Conservation (phyloP, 108 stramenopile species). For the Discostella stelligeroides region DNA sequence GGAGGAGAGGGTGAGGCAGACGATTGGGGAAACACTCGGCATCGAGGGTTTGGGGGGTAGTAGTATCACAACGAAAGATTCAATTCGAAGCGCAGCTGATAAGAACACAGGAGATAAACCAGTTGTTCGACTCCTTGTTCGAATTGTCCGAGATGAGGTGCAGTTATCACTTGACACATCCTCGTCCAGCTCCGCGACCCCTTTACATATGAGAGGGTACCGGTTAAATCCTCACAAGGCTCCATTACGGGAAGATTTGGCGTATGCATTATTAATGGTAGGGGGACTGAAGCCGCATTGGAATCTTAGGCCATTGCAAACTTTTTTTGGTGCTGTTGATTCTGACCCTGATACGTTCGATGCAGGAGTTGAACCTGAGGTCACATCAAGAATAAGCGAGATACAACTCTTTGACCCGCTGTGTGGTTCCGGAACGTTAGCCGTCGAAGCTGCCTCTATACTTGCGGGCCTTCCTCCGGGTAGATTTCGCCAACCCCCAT, state of each 20-base stretch:
- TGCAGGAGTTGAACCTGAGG: background rate
- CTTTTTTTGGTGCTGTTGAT: conserved; percentile 2
- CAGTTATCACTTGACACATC: conserved; percentile 63
- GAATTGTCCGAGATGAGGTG: conserved; percentile 61
- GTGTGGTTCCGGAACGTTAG: conserved; percentile 84
- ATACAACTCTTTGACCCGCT: conserved; percentile 66
- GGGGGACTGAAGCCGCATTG: conserved; percentile 57
- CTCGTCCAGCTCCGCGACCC: conserved; percentile 31
- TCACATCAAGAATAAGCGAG: background rate
- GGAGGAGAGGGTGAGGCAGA: conserved; percentile 57
- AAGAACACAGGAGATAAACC: conserved; percentile 5
- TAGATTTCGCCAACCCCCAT: conserved; percentile 57
- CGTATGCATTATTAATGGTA: conserved; percentile 61
- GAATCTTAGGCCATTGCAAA: conserved; percentile 23
- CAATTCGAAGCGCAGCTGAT: background rate
- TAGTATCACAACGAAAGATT: conserved; percentile 13
- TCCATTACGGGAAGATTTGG: conserved; percentile 82
- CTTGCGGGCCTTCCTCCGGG: conserved; percentile 66
- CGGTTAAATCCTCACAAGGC: conserved; percentile 67
- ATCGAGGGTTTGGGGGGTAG: conserved; percentile 7
- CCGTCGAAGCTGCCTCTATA: conserved; percentile 76
- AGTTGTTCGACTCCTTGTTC: conserved; percentile 48
- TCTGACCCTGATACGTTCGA: background rate
- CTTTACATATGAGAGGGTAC: conserved; percentile 78
- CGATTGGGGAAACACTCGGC: conserved; percentile 49